Base-by-base conservation (phyloP, 352 stramenopile genomes). In the Pythium vanterpoolii region DNA sequence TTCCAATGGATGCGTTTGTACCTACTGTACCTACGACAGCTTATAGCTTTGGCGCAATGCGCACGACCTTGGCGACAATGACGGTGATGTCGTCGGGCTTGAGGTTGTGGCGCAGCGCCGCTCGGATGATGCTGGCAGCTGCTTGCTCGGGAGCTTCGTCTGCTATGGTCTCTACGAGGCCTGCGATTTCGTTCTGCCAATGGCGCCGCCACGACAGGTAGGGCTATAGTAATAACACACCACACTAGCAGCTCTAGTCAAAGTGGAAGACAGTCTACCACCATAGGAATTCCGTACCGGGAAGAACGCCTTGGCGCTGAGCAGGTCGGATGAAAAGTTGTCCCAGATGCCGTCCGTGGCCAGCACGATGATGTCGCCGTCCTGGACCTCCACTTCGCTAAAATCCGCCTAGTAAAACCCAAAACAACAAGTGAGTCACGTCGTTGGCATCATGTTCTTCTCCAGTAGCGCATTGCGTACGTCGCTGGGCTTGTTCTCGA, bases 261-360 rank as follows among this genome's bases (percentile, higher is more conserved):
- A 10, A 5, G 26, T 23, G 13, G 23, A 34, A 1, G 13, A 33
- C 21, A 42, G 52, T 45, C 26, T 42, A 27, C 26, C 60, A 26
- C 8, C 55, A 50, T 23, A 46, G 45, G 58, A 44, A 34, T 38
- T 23, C 14, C 79, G 7, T 70, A 92, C 82, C 45, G 82, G 81
- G 34, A 82, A 84, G 46, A 82, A 81, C 8, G 74, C 60, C 31
- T 74, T 62, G 18, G 76, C 40, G 43, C 71, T 73, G 40, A 77
- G 56, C 1, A 92, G 71, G 43, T 86, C 70, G 0, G 74, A 69
- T 8, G 77, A 64, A 57, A 92, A 92, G 62, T 92, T 92, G 66
- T 92, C 83, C 83, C 83, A 92, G 19, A 92, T 81, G 24, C 83
- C 83, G 66, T 92, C 83, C 6, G 83, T 90, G n/a, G 83, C 83